phyloP scores from a whole-genome alignment of 2,329 filamentous ascomycete species.

The Nothomitra cinnamomea region DNA sequence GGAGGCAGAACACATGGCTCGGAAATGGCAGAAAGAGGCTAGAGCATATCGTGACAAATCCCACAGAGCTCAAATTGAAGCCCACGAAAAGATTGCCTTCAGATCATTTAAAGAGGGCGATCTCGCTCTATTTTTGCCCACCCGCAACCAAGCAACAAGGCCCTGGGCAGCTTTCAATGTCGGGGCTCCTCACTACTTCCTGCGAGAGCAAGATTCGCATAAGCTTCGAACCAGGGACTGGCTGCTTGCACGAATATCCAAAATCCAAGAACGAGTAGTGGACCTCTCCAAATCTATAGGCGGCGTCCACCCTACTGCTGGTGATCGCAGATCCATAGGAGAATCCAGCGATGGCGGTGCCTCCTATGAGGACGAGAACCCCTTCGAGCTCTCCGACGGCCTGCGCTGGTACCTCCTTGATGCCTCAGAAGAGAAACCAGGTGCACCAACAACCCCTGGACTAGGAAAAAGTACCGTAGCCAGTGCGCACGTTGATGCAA shows the following conservation, averaged over 20 bases:
- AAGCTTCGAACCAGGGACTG: constrained; percentile 74
- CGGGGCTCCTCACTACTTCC: constrained; percentile 89
- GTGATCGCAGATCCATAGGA: constrained; percentile 28
- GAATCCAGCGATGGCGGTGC: constrained; percentile 35
- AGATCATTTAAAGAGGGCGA: constrained; percentile 94
- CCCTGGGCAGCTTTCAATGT: constrained; percentile 99
- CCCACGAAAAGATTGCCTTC: constrained; percentile 91
- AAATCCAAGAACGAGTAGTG: constrained; percentile 83
- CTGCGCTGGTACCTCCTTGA: constrained; percentile 93
- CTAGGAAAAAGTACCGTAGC: constrained; percentile 85
- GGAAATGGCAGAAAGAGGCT: constrained; percentile 84
- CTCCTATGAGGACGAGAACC: constrained; percentile 75
- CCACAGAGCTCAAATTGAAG: constrained; percentile 62
- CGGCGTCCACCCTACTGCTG: constrained; percentile 21
- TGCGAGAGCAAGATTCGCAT: constrained; percentile 82
- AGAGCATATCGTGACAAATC: constrained; percentile 77
- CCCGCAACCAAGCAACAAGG: constrained; percentile 79
- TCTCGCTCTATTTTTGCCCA: constrained; percentile 83
- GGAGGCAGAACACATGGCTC: constrained; percentile 81
- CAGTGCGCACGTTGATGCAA: constrained; percentile 71
- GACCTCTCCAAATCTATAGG: constrained; percentile 71
- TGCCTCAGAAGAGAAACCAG: constrained; percentile 79
- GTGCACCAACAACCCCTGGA: constrained; percentile 80
- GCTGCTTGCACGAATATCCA: constrained; percentile 86
- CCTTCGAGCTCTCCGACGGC: constrained; percentile 89